Conservation (phyloP, 305 asterid genomes). For the Fraxinus platypoda region DNA sequence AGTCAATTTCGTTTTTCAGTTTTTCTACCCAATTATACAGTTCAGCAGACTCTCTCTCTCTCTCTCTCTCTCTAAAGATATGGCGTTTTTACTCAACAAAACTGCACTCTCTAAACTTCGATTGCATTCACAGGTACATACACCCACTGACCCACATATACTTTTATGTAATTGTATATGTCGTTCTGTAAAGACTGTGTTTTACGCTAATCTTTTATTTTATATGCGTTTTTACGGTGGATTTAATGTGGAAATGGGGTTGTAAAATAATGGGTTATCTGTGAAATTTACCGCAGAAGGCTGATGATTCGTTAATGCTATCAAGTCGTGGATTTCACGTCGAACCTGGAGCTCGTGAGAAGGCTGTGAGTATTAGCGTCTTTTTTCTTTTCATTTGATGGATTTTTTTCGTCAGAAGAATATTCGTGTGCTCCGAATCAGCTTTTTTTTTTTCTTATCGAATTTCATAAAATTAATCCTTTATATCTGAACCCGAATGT, state of each 20-base stretch:
- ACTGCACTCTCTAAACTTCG: slow-evolving; percentile 57
- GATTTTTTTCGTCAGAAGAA: background rate
- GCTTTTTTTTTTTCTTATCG: background rate
- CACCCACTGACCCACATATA: background rate
- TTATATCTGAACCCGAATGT: slow-evolving; percentile 6
- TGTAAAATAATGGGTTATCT: slow-evolving; percentile 16
- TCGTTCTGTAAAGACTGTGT: background rate
- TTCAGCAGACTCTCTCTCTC: background rate
- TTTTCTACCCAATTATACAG: background rate
- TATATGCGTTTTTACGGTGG: slow-evolving; percentile 7
- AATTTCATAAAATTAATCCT: background rate
- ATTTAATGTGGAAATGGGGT: background rate
- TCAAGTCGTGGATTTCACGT: slow-evolving; percentile 64
- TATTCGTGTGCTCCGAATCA: background rate
- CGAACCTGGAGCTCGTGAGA: slow-evolving; percentile 82
- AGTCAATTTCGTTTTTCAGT: background rate
- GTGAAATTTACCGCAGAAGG: slow-evolving; percentile 30
- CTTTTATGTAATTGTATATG: slow-evolving; percentile 3
- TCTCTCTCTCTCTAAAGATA: slow-evolving; percentile 13
- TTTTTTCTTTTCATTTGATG: background rate
- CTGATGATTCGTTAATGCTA: slow-evolving; percentile 35
- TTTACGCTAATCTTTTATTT: background rate
- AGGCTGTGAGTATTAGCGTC: slow-evolving; percentile 53
- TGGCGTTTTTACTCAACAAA: slow-evolving; percentile 50
- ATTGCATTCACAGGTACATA: slow-evolving; percentile 44